Evolutionary conservation across 495 filamentous ascomycete genomes (phyloP), one percentile per base, ranked within the genome.

Genomic region (Penicillium samsonianum): DNA sequence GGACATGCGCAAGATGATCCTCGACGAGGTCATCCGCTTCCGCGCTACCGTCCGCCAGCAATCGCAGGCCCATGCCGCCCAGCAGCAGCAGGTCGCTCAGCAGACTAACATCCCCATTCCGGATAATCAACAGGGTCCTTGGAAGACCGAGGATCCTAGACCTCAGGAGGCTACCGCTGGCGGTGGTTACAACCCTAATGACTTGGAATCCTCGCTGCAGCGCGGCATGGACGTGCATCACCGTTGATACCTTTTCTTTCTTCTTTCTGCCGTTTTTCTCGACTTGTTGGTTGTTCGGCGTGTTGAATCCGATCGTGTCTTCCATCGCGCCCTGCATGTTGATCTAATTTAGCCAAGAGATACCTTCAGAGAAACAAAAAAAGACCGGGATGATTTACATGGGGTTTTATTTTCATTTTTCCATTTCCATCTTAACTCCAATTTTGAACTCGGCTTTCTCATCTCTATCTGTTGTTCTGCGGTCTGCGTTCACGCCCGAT

Each of bases 1-100:
- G 35, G 89, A 96, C 64, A 98, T 98, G 94, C 87, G 92, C 63
- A 86, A 88, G 77, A 96, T 98, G 94, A 98, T 98, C 63, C 80
- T 96, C 58, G 88, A 92, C 22, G 94, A 98, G 69, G 95, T 98
- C 10, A 75, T 84, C 60, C 80, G 84, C 54, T 98, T 98, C 83
- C 82, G 94, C 33, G 71, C 80, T 22, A 57, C 67, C 67, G 94
- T 98, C 33, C 82, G 94, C 28, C 87, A 84, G 58, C 89, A 83
- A 62, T 76, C 78, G 28, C 76, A 82, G 63, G 77, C 75, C 43
- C 75, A 75, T 49, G 67, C 71, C 35, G 67, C 67, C 50, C 65
- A 72, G 43, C 77, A 81, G 61, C 68, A 79, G 60, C 66, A 73
- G 55, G 69, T 66, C 46, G 62, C 64, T 23, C 67, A 73, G 64